Evolutionary conservation across 2,329 filamentous ascomycete genomes (phyloP), one percentile per base, ranked within the genome.

Genomic region (Cordyceps pruinosa): DNA sequence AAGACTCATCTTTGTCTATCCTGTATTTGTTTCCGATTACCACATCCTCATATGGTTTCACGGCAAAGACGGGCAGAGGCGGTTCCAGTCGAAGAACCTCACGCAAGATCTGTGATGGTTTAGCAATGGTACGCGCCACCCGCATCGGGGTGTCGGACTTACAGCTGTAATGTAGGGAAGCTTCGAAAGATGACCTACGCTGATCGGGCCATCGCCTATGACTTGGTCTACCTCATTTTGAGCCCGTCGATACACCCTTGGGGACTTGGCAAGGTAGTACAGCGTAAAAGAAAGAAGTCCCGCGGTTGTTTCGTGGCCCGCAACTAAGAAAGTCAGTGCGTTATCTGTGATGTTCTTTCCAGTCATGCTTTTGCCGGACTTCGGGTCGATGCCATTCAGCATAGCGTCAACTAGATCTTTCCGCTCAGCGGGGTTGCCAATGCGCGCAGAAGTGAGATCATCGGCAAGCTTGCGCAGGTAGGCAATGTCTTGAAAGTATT

Each of bases 361-460:
- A 1, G 74, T 78, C 61, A 90, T 72, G n/a, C 77, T 78, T 62
- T 85, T 74, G 13, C 86, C 85, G 4, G 86, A 89, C 69, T 83
- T 80, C 1, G 83, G 78, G 65, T 91, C 88, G 12, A 77, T 77
- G 0, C 85, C 85, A 7, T 83, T 74, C 45, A 92, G 72, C 85
- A 92, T 88, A 32, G 85, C 82, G 59, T 82, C 81, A 12, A 91
- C 70, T 6, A 91, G 73, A 68, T 91, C 88, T 57, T 85, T 86
- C 61, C 81, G 80, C 5, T 79, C 75, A 2, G 69, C 74, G 0
- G 81, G 80, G 56, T 84, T 74, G 19, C 76, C 68, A 61, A 79
- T 81, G 25, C 87, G 76, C 5, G 80, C 69, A 23, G 82, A 73
- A 0, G 90, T 74, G 10, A 90, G 76, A n/a, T 85, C 80, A 48